phyloP scores from a whole-genome alignment of 2,329 filamentous ascomycete species.

The Aspergillus fischeri region DNA sequence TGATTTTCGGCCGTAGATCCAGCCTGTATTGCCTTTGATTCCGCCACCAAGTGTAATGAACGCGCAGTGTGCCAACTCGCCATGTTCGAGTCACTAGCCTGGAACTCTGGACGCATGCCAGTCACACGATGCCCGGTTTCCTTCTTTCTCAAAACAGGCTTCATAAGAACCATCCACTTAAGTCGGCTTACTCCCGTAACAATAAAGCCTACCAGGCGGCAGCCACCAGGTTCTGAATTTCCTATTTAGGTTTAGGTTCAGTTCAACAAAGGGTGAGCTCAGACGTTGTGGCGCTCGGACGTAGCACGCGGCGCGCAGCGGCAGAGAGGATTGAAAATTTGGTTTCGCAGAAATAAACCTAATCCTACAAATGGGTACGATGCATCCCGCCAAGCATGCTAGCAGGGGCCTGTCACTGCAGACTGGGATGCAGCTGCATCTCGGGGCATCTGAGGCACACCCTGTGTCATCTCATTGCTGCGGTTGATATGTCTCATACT shows the following conservation, averaged over 20 bases:
- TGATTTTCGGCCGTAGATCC: background rate
- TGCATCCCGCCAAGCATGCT: background rate
- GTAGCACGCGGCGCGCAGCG: background rate
- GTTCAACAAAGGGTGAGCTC: background rate
- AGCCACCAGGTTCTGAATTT: background rate
- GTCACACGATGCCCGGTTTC: background rate
- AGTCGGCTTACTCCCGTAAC: background rate
- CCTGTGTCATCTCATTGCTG: background rate
- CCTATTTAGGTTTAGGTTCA: background rate
- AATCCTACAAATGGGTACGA: background rate
- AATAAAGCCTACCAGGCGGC: background rate
- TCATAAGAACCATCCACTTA: background rate
- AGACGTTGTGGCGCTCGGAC: background rate
- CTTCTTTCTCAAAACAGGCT: background rate
- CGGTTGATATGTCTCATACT: background rate
- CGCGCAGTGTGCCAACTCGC: background rate
- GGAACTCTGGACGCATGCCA: background rate
- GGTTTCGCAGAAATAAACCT: background rate
- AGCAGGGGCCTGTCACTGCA: background rate
- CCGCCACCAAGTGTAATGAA: background rate
- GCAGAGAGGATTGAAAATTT: background rate
- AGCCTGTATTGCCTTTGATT: background rate
- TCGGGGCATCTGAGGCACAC: background rate
- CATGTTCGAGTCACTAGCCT: background rate
- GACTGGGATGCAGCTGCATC: no score